A percentile compares a stretch with the other conserved stretches of the same genome.
These are phyloP conservation scores for Cyclaneusma minus DNA, from an alignment of 2,329 filamentous ascomycete species.

Conservation along the genomic window DNA sequence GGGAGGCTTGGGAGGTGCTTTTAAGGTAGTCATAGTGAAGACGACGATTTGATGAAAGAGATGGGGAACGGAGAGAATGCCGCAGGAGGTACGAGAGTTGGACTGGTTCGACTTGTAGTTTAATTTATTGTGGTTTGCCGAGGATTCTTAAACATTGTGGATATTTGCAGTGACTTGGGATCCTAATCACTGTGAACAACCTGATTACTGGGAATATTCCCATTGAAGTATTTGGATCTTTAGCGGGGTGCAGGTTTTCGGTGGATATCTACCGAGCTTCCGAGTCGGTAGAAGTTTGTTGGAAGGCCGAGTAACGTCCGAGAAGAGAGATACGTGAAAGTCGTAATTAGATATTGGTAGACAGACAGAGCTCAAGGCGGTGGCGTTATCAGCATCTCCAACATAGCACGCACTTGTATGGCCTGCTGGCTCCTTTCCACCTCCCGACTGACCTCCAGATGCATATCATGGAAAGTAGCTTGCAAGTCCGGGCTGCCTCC, in stretches of 20 bases:
- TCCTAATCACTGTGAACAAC: too few species aligned
- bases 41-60: neutral
- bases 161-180: too few species aligned
- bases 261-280: too few species aligned
- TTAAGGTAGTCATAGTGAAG: conserved; percentile 6
- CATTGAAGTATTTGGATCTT: too few species aligned
- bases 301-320: neutral
- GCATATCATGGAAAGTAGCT: conserved; percentile 50
- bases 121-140: too few species aligned
- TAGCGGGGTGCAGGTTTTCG: too few species aligned
- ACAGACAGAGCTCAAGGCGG: conserved; percentile 15
- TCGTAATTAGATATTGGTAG: too few species aligned
- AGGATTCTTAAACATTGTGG: too few species aligned
- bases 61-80: conserved; percentile 1
- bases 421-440: conserved; percentile 76
- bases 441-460: conserved; percentile 56
- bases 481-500: conserved; percentile 61
- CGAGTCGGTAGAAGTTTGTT: neutral
- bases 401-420: conserved; percentile 71
- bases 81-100: too few species aligned
- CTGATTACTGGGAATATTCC: too few species aligned
- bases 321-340: too few species aligned
- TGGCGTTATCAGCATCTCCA: conserved; percentile 56
- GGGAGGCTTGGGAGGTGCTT: conserved; percentile 8
- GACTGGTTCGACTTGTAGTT: too few species aligned